These are phyloP conservation scores for Apophysomyces variabilis DNA, from an alignment of 371 early-diverging fungal genomes.

Conservation along the genomic window DNA sequence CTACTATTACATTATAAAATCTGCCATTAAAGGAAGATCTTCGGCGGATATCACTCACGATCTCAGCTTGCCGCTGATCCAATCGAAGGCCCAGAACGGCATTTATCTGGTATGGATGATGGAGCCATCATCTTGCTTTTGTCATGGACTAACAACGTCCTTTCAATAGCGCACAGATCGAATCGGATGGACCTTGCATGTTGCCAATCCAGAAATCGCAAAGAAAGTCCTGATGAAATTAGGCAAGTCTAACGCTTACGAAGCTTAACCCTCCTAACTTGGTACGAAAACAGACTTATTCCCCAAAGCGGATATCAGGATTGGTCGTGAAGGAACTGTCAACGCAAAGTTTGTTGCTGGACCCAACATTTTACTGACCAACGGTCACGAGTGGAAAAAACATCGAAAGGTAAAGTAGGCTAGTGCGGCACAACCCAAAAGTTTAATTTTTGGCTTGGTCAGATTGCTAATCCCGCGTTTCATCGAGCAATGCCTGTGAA, in stretches of 20 bases:
- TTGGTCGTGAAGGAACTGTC: conserved; percentile 7
- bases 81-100: conserved; percentile 5
- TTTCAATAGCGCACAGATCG: conserved; percentile 10
- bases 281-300: conserved; percentile 23
- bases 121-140: not conserved
- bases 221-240: conserved; percentile 22
- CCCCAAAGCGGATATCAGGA: conserved; percentile 20
- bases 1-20: conserved; percentile 9
- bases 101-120: conserved; percentile 13
- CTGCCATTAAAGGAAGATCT: conserved; percentile 1
- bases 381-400: conserved; percentile 30
- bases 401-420: conserved; percentile 27
- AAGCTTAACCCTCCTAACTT: not conserved
- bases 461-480: conserved; percentile 47
- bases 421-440: not conserved
- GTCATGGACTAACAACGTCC: not conserved
- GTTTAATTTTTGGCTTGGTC: not conserved
- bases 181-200: conserved; percentile 27
- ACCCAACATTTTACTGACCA: conserved; percentile 25
- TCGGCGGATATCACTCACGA: conserved; percentile 11
- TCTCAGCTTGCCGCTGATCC: conserved; percentile 13
- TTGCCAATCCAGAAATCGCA: conserved; percentile 25
- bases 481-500: conserved; percentile 41
- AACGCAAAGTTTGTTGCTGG: conserved; percentile 23
- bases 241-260: conserved; percentile 8